phyloP scores from a whole-genome alignment of 129 eudicot genomes.

The Cynara cardunculus region DNA sequence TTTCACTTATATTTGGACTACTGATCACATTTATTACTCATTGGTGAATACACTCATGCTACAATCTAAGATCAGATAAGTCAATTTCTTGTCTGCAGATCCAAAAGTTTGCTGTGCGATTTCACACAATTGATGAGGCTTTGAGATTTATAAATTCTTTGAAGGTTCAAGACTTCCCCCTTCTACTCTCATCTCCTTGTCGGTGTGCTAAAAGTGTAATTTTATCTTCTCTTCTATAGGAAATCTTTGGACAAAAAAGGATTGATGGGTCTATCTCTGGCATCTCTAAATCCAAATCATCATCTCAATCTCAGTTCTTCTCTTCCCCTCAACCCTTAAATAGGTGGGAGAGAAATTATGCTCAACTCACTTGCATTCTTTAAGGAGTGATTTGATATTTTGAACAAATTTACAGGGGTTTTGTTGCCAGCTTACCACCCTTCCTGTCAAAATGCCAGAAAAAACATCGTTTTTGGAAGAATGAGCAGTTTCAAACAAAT shows the following conservation, averaged over 20 bases:
- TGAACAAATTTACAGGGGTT: background rate
- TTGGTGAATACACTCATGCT: conserved; percentile 13
- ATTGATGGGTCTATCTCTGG: conserved; percentile 27
- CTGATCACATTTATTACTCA: background rate
- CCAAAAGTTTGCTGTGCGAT: conserved; percentile 76
- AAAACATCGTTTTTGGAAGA: background rate
- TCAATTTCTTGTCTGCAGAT: conserved; percentile 45
- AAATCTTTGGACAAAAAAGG: conserved; percentile 40
- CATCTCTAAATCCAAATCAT: conserved; percentile 36
- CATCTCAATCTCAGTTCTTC: conserved; percentile 55
- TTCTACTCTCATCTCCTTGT: conserved; percentile 1
- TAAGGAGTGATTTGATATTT: background rate
- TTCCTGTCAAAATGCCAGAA: conserved; percentile 1
- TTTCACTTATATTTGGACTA: background rate
- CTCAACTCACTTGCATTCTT: conserved; percentile 11
- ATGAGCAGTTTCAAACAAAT: background rate
- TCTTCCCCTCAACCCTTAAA: conserved; percentile 33
- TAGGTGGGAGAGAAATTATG: conserved; percentile 27
- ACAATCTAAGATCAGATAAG: conserved; percentile 10
- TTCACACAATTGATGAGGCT: conserved; percentile 41
- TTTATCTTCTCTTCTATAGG: conserved; percentile 38
- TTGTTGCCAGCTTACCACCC: background rate
- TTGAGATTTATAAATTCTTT: conserved; percentile 46
- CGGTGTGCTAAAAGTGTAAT: background rate
- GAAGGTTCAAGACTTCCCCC: conserved; percentile 43